Evolutionary conservation across 306 rosid genomes (phyloP).

Genomic region (Phaseolus lunatus): DNA sequence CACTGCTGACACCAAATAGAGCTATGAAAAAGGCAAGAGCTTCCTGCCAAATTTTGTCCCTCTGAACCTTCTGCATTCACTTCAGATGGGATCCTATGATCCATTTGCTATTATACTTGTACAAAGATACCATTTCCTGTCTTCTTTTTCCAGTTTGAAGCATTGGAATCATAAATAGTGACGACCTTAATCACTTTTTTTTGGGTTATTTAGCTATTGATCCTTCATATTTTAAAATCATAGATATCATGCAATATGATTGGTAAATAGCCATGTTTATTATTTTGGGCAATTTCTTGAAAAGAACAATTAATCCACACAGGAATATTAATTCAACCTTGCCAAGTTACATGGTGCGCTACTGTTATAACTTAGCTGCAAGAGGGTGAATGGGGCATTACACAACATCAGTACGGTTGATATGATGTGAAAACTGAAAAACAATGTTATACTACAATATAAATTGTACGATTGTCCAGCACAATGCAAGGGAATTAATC

Average conservation of each 20-base stretch:
- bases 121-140: conserved; percentile 13
- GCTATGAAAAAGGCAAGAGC: conserved; percentile 31
- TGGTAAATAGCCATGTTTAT: not conserved
- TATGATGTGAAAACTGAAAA: not conserved
- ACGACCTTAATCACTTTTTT: not conserved
- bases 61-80: conserved; percentile 25
- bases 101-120: not conserved
- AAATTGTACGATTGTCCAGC: not conserved
- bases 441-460: not conserved
- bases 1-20: conserved; percentile 19
- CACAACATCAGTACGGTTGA: not conserved
- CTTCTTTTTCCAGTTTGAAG: conserved; percentile 23
- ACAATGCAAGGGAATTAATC: conserved; percentile 7
- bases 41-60: conserved; percentile 17
- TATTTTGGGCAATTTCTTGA: too few relatives aligned
- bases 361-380: too few relatives aligned
- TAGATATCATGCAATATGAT: too few relatives aligned
- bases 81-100: conserved; percentile 43
- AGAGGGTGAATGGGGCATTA: too few relatives aligned
- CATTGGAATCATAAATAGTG: conserved; percentile 40
- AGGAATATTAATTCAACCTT: not conserved
- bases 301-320: not conserved
- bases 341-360: too few relatives aligned
- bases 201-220: not conserved
- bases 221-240: not conserved